Conservation (phyloP, 257 asterid species). For the Gentiana straminea region DNA sequence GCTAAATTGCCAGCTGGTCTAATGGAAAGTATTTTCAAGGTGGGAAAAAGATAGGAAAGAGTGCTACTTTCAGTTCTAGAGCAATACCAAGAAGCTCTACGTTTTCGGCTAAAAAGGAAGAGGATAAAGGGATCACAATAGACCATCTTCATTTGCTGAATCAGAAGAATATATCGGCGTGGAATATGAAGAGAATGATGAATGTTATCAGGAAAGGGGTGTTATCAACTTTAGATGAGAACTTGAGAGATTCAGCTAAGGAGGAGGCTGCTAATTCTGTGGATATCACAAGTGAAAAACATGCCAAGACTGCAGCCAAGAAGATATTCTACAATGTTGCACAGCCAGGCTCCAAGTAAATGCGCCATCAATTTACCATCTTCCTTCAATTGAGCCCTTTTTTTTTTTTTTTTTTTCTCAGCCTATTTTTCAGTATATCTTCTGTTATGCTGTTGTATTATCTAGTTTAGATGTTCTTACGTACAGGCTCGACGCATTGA, state of each 20-base stretch:
- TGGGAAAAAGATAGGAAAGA: conserved; percentile 38
- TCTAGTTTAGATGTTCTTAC: no score
- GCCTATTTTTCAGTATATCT: no score
- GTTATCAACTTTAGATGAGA: conserved; percentile 71
- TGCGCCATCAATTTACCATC: conserved; percentile 19
- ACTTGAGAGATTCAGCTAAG: conserved; percentile 34
- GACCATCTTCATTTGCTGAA: conserved; percentile 71
- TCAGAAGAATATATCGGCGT: conserved; percentile 76
- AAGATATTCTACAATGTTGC: conserved; percentile 78
- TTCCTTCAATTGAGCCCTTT: conserved; percentile 37
- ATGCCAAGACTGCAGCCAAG: conserved; percentile 74
- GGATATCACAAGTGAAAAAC: conserved; percentile 60
- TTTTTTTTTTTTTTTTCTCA: conserved; percentile 13
- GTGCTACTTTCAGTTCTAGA: conserved; percentile 27
- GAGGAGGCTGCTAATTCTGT: conserved; percentile 50
- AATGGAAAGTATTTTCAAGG: conserved; percentile 46
- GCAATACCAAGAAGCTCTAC: conserved; percentile 30
- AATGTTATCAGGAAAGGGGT: conserved; percentile 56
- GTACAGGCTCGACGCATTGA: no score
- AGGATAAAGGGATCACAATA: conserved; percentile 39
- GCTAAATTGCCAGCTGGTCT: conserved; percentile 57
- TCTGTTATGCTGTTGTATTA: no score
- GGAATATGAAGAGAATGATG: conserved; percentile 90
- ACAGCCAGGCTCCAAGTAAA: conserved; percentile 53
- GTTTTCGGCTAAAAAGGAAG: conserved; percentile 48